These are phyloP conservation scores for Ceratobasidium sp. DNA, from an alignment of 1,284 basidiomycete species.

Conservation along the genomic window DNA sequence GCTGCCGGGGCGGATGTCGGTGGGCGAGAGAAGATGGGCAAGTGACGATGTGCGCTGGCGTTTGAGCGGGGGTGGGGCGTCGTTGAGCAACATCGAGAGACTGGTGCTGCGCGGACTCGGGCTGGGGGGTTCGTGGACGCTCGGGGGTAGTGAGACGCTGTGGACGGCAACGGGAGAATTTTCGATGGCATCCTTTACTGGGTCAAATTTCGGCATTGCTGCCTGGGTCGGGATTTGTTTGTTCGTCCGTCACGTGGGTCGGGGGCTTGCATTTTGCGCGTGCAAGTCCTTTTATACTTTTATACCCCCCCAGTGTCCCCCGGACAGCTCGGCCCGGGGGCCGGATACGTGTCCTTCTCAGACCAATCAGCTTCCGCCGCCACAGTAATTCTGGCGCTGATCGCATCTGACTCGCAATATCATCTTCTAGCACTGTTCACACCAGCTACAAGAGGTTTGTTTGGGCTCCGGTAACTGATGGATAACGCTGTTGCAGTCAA, in stretches of 20 bases:
- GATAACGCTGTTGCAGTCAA: no score
- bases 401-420: background rate
- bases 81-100: slow-evolving; percentile 45
- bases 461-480: no score
- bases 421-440: no score
- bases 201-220: slow-evolving; percentile 30
- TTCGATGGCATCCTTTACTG: slow-evolving; percentile 27
- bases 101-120: slow-evolving; percentile 25
- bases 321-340: background rate
- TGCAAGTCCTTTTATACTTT: background rate
- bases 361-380: slow-evolving; percentile 8
- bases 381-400: slow-evolving; percentile 1
- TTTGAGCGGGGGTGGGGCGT: slow-evolving; percentile 15
- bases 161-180: slow-evolving; percentile 17
- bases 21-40: slow-evolving; percentile 33
- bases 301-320: background rate
- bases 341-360: slow-evolving; percentile 5
- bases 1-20: slow-evolving; percentile 17
- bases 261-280: slow-evolving; percentile 9
- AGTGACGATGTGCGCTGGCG: slow-evolving; percentile 31
- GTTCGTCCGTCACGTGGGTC: slow-evolving; percentile 15
- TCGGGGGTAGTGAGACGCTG: slow-evolving; percentile 5
- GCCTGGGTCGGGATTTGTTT: slow-evolving; percentile 28
- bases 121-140: slow-evolving; percentile 33
- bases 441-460: no score